These are phyloP conservation scores for Centaurea solstitialis DNA, from an alignment of 129 eudicot species.

Conservation along the genomic window DNA sequence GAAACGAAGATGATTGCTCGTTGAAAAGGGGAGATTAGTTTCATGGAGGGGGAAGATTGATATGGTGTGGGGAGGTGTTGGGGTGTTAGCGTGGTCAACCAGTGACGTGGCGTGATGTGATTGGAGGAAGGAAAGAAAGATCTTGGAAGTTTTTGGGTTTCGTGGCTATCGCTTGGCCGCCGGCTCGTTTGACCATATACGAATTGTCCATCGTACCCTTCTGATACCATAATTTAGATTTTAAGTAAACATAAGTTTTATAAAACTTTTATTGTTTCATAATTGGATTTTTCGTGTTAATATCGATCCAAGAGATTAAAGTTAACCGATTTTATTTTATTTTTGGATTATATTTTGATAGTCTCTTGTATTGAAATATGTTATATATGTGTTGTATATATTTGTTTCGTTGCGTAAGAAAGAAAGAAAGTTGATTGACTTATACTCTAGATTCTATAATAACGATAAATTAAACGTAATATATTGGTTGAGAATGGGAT, in stretches of 20 bases:
- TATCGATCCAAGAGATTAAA: neutral
- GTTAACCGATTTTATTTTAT: too few relatives aligned
- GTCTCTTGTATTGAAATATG: too few relatives aligned
- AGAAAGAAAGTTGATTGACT: too few relatives aligned
- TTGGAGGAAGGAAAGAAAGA: conserved; percentile 1
- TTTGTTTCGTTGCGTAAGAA: too few relatives aligned
- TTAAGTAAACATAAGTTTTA: neutral
- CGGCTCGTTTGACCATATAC: conserved; percentile 14
- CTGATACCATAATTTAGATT: neutral
- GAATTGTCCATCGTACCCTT: neutral
- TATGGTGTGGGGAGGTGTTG: conserved; percentile 25
- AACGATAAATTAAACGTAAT: too few relatives aligned
- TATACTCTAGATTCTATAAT: too few relatives aligned
- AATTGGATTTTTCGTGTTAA: neutral
- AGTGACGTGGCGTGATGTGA: conserved; percentile 8
- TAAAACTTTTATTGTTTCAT: neutral
- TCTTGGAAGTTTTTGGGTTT: neutral
- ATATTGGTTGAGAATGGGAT: too few relatives aligned
- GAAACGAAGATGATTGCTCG: conserved; percentile 4
- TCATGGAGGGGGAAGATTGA: neutral
- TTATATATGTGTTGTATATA: too few relatives aligned
- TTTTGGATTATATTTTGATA: too few relatives aligned
- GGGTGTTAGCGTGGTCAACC: conserved; percentile 11
- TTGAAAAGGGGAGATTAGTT: conserved; percentile 13
- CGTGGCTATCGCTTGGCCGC: neutral